These are phyloP conservation scores for Anisodus tanguticus DNA, from an alignment of 257 asterid genomes.

Conservation along the genomic window DNA sequence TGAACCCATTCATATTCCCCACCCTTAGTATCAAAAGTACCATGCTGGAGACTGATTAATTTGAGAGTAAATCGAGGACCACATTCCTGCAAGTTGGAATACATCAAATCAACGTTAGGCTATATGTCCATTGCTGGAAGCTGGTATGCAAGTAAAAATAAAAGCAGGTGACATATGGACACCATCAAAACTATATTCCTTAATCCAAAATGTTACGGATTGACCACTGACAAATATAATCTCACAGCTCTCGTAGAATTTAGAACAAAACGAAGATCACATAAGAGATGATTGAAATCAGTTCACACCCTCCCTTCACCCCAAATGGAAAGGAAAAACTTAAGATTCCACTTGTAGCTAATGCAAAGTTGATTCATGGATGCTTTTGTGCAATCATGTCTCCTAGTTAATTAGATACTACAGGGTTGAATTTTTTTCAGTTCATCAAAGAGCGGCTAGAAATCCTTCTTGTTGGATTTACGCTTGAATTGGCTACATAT, in stretches of 20 bases:
- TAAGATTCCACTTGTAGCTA: neutral
- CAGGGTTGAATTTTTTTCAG: neutral
- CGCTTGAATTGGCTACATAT: neutral
- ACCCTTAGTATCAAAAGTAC: constrained; percentile 86
- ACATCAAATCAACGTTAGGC: neutral
- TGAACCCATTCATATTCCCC: constrained; percentile 98
- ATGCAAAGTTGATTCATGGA: neutral
- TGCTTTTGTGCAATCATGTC: neutral
- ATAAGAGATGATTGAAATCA: neutral
- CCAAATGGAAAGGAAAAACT: neutral
- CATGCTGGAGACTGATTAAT: constrained; percentile 83
- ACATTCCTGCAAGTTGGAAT: constrained; percentile 62
- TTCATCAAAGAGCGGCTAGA: constrained; percentile 1
- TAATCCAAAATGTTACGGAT: neutral
- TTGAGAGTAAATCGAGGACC: constrained; percentile 95
- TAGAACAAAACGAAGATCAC: neutral
- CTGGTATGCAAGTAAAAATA: neutral
- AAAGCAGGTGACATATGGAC: neutral
- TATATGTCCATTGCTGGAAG: neutral
- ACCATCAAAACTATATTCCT: neutral
- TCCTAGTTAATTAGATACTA: neutral
- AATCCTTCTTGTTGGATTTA: neutral
- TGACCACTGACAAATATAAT: neutral
- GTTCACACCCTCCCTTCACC: neutral
- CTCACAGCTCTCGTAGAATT: neutral